Conservation (phyloP, 257 asterid genomes). For the Nicotiana obtusifolia region DNA sequence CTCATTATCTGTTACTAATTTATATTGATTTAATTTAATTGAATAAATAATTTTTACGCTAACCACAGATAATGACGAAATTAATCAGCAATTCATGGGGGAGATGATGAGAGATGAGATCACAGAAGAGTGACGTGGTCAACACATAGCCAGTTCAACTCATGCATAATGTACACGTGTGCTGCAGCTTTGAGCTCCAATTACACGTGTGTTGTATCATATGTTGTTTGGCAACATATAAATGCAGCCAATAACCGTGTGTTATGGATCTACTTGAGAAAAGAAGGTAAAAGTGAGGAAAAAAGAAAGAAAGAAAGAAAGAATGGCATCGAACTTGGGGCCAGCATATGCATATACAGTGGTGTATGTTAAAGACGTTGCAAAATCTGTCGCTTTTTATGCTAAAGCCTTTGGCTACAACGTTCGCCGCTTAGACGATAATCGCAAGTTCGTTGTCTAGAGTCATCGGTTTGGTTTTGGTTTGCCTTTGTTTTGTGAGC, state of each 20-base stretch:
- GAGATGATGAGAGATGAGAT: not conserved
- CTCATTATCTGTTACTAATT: not conserved
- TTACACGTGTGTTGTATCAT: not conserved
- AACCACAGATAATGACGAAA: no score
- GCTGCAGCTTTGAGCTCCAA: not conserved
- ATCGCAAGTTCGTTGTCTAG: slow-evolving; percentile 36
- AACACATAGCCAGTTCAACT: not conserved
- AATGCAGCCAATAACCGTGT: not conserved
- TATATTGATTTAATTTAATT: no score
- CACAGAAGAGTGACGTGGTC: not conserved
- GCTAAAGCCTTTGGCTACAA: slow-evolving; percentile 61
- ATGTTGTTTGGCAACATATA: not conserved
- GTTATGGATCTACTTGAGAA: not conserved
- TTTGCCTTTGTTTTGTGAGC: not conserved
- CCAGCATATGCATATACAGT: slow-evolving; percentile 71
- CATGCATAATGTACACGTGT: not conserved
- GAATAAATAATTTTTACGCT: no score
- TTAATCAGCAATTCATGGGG: not conserved
- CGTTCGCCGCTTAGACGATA: slow-evolving; percentile 62
- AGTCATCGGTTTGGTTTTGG: not conserved
- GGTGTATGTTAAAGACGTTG: slow-evolving; percentile 64
- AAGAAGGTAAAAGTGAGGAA: not conserved
- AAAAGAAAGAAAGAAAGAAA: not conserved
- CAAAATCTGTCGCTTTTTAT: slow-evolving; percentile 65
- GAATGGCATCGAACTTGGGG: slow-evolving; percentile 41